Base-by-base conservation (phyloP, 306 rosid species). In the Inga leiocalycina region DNA sequence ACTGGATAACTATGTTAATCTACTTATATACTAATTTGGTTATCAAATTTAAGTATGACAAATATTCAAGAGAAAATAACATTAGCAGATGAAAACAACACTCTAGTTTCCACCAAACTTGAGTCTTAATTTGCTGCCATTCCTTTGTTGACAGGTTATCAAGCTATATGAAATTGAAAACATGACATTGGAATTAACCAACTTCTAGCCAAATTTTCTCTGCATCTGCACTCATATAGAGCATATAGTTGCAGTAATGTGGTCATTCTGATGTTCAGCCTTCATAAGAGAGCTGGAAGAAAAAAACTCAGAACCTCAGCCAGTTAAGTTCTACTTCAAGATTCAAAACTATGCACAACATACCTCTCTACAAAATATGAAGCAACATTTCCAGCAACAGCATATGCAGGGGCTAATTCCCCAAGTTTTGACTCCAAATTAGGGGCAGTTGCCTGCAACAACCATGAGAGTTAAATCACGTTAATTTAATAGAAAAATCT, bases 391-490 rank as follows among this genome's bases (percentile, higher is more conserved):
- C 97, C 98, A 67, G 99, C 97, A 43, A 84, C 94, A 75, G 93
- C 90, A 87, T 91, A 92, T 51, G 99, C 93, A 82, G 98, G 97
- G 81, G 98, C 95, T 83, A 91, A 35, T 70, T 84, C 56, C 80
- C 99, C 98, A 76, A 96, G 98, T 81, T 96, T 96, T 83, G 90
- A 88, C 86, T 90, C 98, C 90, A 94, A 78, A 76, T 79, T 89
- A 78, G 97, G 93, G 77, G 98, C 93, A 83, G 97, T 90, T 80
- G 97, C 98, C 99, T 96, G 82, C 74, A 87, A 84, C 62, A 85
- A 81, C 59, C 41, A 83, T 54, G 64, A 79, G 48, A 70, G 62
- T 77, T 72, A 71, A 83, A 41, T 37, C 24, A 84, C 20, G 74
- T 49, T 22, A 70, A 30, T 73, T 22, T 77, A 82, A 82, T 22